Percentiles rank a stretch among this genome's conserved stretches.
phyloP scores from a whole-genome alignment of 2,329 filamentous ascomycete genomes.

The Ramularia endophylla region DNA sequence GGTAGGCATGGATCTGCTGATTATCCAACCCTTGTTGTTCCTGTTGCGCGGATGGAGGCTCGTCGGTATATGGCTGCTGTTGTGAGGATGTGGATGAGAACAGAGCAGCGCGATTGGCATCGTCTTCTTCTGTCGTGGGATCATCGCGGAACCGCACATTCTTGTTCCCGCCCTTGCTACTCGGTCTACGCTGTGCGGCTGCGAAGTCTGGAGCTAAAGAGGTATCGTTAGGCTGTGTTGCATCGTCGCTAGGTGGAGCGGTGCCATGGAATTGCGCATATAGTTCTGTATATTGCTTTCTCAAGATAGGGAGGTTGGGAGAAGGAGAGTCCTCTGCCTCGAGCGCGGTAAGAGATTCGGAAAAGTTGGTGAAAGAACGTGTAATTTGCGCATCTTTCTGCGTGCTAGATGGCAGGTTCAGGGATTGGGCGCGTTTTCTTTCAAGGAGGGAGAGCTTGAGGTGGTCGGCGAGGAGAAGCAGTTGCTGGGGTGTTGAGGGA shows the following conservation, averaged over 20 bases:
- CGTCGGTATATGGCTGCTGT: conserved; percentile 56
- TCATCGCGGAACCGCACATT: conserved; percentile 77
- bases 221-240: conserved; percentile 59
- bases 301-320: conserved; percentile 62
- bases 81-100: conserved; percentile 34
- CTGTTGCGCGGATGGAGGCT: conserved; percentile 45
- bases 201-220: conserved; percentile 58
- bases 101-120: conserved; percentile 52
- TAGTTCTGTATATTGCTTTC: conserved; percentile 69
- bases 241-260: conserved; percentile 45
- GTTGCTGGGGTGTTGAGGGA: conserved; percentile 48
- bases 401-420: conserved; percentile 70
- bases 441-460: conserved; percentile 94
- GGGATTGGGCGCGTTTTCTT: conserved; percentile 74
- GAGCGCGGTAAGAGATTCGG: conserved; percentile 68
- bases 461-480: conserved; percentile 91
- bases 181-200: conserved; percentile 45
- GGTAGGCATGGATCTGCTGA: conserved; percentile 79
- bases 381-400: conserved; percentile 80
- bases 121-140: conserved; percentile 32
- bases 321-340: conserved; percentile 49
- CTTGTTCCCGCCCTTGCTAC: conserved; percentile 35
- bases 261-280: conserved; percentile 72
- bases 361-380: conserved; percentile 78
- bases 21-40: conserved; percentile 63